These are phyloP conservation scores for Phragmites australis DNA, from an alignment of 176 grass and related monocot species.

Conservation along the genomic window DNA sequence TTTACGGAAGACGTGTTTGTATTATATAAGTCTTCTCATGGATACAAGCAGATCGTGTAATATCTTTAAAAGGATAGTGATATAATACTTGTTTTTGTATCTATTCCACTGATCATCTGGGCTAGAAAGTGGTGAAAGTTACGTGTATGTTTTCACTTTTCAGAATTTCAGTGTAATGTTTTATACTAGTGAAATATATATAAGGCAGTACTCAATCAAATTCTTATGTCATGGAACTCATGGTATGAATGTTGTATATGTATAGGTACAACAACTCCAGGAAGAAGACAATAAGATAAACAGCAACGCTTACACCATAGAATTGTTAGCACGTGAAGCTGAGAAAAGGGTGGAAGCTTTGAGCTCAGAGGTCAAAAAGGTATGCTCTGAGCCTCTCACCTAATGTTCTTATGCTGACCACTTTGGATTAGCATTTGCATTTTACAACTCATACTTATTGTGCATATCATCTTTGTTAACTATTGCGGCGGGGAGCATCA, in stretches of 20 bases:
- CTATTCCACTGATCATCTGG: neutral
- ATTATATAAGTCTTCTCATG: neutral
- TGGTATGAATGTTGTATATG: conserved; percentile 41
- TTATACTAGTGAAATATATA: conserved; percentile 19
- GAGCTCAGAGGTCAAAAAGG: conserved; percentile 65
- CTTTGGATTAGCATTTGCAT: conserved; percentile 14
- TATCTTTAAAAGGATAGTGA: neutral
- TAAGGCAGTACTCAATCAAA: conserved; percentile 12
- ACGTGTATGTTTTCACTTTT: conserved; percentile 3
- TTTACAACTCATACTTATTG: conserved; percentile 3
- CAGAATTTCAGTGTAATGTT: neutral
- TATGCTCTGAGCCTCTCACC: conserved; percentile 20
- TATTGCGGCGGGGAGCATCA: neutral
- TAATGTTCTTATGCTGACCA: conserved; percentile 12
- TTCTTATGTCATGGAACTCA: conserved; percentile 28
- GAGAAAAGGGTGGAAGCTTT: conserved; percentile 65
- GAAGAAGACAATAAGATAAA: conserved; percentile 61
- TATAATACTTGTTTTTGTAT: conserved; percentile 2
- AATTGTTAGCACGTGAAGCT: conserved; percentile 55
- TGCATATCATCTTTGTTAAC: neutral
- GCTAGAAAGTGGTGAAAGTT: neutral
- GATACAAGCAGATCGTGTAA: neutral
- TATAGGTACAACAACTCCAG: conserved; percentile 55
- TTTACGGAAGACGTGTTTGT: neutral
- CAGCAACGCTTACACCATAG: conserved; percentile 45